These are phyloP conservation scores for Colletotrichum sp. DNA, from an alignment of 2,329 filamentous ascomycete genomes.

Conservation along the genomic window DNA sequence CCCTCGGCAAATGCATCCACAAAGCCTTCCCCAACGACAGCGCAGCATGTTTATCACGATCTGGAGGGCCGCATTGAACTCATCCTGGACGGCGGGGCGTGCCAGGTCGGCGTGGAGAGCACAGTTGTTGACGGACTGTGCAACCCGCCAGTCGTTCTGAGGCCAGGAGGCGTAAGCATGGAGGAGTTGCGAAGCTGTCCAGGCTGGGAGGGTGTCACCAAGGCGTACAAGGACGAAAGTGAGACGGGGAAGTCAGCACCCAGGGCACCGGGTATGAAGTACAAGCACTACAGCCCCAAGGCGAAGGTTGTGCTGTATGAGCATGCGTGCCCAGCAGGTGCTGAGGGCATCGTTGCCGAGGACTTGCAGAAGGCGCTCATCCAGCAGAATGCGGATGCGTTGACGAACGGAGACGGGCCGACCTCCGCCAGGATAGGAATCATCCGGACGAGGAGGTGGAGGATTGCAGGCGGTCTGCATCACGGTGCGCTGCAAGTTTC, in stretches of 20 bases:
- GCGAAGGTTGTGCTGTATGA: conserved; percentile 88
- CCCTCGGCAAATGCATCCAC: conserved; percentile 96
- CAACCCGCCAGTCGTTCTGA: conserved; percentile 78
- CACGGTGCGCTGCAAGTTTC: conserved; percentile 34
- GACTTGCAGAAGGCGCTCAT: conserved; percentile 35
- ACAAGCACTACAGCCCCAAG: conserved; percentile 94
- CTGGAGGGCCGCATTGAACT: conserved; percentile 81
- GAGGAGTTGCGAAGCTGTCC: conserved; percentile 75
- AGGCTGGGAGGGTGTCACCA: conserved; percentile 81
- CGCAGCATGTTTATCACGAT: conserved; percentile 88
- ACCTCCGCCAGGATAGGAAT: conserved; percentile 48
- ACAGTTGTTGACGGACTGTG: conserved; percentile 94
- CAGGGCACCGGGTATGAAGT: conserved; percentile 96
- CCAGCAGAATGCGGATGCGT: conserved; percentile 8
- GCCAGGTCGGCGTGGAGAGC: conserved; percentile 90
- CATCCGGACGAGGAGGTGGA: conserved; percentile 62
- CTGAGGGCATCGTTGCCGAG: conserved; percentile 37
- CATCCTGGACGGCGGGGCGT: conserved; percentile 88
- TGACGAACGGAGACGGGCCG: conserved; percentile 25
- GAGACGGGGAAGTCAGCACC: conserved; percentile 71
- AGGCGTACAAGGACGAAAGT: conserved; percentile 80
- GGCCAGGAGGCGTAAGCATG: conserved; percentile 87
- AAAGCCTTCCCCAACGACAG: conserved; percentile 88
- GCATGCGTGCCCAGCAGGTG: conserved; percentile 41
- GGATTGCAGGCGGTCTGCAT: conserved; percentile 44